A percentile compares a stretch with the other conserved stretches of the same genome.
Conservation (phyloP, 1,284 basidiomycete species). For the Taiwanofungus camphoratus region DNA sequence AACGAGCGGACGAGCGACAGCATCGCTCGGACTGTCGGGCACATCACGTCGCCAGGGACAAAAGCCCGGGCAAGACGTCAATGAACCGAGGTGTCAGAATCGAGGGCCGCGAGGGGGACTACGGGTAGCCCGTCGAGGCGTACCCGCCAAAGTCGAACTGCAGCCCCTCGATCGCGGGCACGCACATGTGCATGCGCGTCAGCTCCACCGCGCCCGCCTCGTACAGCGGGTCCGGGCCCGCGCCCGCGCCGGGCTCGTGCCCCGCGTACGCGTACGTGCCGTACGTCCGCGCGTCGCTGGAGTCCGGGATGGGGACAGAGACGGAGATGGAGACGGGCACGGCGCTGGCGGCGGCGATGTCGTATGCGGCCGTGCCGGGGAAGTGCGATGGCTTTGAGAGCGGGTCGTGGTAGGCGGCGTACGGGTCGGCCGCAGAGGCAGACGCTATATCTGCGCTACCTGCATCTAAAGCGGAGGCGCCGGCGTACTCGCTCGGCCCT, state of each 20-base stretch:
- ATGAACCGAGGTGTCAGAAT: no score
- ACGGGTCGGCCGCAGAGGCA: no score
- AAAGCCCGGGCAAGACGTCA: no score
- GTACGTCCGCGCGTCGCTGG: not conserved
- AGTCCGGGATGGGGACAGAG: not conserved
- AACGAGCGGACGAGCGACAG: no score
- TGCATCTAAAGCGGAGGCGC: no score
- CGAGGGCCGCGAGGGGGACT: no score
- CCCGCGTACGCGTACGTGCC: constrained; percentile 14
- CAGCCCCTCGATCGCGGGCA: constrained; percentile 6
- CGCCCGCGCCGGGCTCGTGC: constrained; percentile 9
- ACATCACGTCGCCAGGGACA: no score
- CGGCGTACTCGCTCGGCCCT: no score
- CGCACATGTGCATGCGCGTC: constrained; percentile 17
- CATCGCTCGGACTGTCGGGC: no score
- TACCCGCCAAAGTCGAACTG: not conserved
- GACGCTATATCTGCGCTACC: no score
- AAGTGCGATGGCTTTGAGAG: not conserved
- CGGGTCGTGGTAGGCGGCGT: not conserved
- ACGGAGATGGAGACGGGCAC: not conserved
- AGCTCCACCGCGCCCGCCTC: constrained; percentile 20
- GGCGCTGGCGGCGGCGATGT: not conserved
- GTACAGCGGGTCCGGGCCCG: constrained; percentile 13
- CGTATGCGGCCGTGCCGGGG: not conserved
- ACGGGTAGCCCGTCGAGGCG: not conserved